Percentiles rank a stretch among this genome's conserved stretches.
phyloP scores from a whole-genome alignment of 495 filamentous ascomycete genomes.

The Penicillium canariense region DNA sequence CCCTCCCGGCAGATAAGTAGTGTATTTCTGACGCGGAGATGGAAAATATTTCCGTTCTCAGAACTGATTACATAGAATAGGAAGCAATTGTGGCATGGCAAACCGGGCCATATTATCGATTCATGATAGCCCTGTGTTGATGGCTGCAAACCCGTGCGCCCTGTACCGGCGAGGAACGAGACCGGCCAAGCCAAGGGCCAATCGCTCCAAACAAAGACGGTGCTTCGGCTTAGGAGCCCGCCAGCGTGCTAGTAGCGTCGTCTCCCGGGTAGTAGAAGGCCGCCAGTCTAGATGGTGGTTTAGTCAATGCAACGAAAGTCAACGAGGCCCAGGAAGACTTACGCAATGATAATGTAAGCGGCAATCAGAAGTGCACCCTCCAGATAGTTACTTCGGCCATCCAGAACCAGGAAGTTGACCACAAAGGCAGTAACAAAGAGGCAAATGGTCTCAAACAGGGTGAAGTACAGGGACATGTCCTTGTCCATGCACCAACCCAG shows the following conservation, averaged over 20 bases:
- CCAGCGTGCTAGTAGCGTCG: slow-evolving; percentile 26
- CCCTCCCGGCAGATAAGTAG: not conserved
- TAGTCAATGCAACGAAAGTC: not conserved
- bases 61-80: slow-evolving; percentile 1
- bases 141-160: not conserved
- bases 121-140: not conserved
- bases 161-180: not conserved
- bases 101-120: not conserved
- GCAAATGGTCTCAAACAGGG: slow-evolving; percentile 83
- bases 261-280: slow-evolving; percentile 39
- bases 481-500: slow-evolving; percentile 83
- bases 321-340: slow-evolving; percentile 7
- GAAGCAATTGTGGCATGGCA: not conserved
- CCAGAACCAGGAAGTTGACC: slow-evolving; percentile 85
- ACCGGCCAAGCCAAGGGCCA: not conserved
- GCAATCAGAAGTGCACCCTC: slow-evolving; percentile 81
- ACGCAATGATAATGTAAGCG: slow-evolving; percentile 64
- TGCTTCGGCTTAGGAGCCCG: slow-evolving; percentile 13
- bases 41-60: slow-evolving; percentile 5
- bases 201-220: no score
- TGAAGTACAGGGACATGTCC: slow-evolving; percentile 88
- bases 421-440: slow-evolving; percentile 84
- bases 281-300: slow-evolving; percentile 27
- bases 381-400: slow-evolving; percentile 85
- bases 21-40: not conserved